Conservation (phyloP, 176 grass and related monocot species). For the Thalia dealbata region DNA sequence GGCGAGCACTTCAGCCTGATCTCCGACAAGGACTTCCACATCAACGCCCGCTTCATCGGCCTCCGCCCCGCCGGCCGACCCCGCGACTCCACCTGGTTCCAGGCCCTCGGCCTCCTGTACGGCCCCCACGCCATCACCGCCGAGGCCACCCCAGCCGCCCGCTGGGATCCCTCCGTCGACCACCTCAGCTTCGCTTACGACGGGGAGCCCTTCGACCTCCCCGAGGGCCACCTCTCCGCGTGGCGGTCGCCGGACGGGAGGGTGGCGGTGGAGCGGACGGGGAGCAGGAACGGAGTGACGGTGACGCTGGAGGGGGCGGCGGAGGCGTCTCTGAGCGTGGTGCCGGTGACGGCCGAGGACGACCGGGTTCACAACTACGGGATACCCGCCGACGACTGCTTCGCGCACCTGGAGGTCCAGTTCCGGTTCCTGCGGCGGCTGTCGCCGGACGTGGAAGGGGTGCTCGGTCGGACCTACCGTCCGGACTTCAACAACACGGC, state of each 20-base stretch:
- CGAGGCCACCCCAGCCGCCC: background rate
- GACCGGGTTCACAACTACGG: constrained; percentile 27
- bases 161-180: constrained; percentile 22
- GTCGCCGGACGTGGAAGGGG: constrained; percentile 22
- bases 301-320: constrained; percentile 11
- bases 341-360: constrained; percentile 34
- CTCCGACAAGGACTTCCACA: constrained; percentile 21
- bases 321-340: constrained; percentile 23
- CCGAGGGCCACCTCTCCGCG: constrained; percentile 20
- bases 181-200: constrained; percentile 25
- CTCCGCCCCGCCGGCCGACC: constrained; percentile 20
- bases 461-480: constrained; percentile 28
- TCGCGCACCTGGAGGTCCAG: constrained; percentile 26
- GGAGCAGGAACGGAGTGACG: constrained; percentile 19
- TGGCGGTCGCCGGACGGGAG: constrained; percentile 21
- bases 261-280: constrained; percentile 26
- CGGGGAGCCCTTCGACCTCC: constrained; percentile 14
- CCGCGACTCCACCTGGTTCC: constrained; percentile 37
- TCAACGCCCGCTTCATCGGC: constrained; percentile 40
- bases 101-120: constrained; percentile 29
- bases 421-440: constrained; percentile 11
- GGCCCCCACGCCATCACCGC: constrained; percentile 20
- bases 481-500: constrained; percentile 20
- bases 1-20: constrained; percentile 27
- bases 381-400: constrained; percentile 25